Evolutionary conservation across 2,329 filamentous ascomycete genomes (phyloP).

Genomic region (Fusarium sp.): DNA sequence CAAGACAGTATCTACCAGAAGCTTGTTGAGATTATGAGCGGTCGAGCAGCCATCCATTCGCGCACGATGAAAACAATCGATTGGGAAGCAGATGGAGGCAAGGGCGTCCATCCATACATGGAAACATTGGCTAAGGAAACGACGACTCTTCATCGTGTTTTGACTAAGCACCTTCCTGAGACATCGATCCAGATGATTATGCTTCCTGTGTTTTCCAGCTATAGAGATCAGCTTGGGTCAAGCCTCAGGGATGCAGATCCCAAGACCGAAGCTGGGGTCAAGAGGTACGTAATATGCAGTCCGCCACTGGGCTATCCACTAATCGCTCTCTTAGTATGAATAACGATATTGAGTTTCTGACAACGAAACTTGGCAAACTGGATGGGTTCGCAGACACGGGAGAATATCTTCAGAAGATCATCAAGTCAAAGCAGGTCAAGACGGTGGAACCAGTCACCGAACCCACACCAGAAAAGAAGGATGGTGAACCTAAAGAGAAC

Average conservation of each 20-base stretch:
- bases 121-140: conserved; percentile 90
- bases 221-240: conserved; percentile 81
- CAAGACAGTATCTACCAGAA: conserved; percentile 93
- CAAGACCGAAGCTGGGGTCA: conserved; percentile 74
- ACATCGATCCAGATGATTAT: conserved; percentile 84
- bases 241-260: conserved; percentile 75
- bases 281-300: conserved; percentile 68
- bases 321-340: conserved; percentile 69
- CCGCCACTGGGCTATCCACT: conserved; percentile 2
- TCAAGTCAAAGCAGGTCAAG: conserved; percentile 67
- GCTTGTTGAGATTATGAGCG: conserved; percentile 90
- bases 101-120: conserved; percentile 76
- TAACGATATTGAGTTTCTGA: conserved; percentile 79
- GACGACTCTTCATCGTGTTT: conserved; percentile 82
- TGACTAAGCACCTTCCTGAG: conserved; percentile 84
- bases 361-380: conserved; percentile 77
- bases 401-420: conserved; percentile 73
- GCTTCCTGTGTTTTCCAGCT: conserved; percentile 84
- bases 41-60: conserved; percentile 78
- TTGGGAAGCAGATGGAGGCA: conserved; percentile 70
- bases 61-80: conserved; percentile 79
- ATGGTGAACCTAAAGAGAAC: conserved; percentile 25
- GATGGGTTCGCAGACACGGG: conserved; percentile 83
- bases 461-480: conserved; percentile 22
- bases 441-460: conserved; percentile 31